Evolutionary conservation across 176 grass and related monocot species (phyloP).

Genomic region (Juncus inflexus): DNA sequence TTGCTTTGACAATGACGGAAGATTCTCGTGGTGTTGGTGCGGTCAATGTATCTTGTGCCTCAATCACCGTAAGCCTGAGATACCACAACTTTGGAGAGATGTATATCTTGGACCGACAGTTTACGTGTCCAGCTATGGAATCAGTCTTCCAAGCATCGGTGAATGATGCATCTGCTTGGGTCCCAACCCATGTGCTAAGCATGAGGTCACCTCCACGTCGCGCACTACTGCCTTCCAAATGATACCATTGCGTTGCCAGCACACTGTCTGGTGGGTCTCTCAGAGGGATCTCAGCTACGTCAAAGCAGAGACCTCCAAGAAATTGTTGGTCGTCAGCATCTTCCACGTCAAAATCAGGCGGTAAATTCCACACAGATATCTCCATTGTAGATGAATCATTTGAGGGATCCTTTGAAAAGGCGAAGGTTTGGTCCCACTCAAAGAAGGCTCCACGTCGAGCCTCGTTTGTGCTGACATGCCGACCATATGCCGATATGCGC

Average conservation of each 20-base stretch:
- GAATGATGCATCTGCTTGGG: conserved; percentile 90
- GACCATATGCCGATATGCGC: conserved; percentile 54
- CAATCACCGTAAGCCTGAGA: conserved; percentile 68
- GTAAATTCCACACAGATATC: conserved; percentile 84
- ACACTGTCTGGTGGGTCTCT: conserved; percentile 70
- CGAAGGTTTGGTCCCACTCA: conserved; percentile 92
- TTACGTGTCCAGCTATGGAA: conserved; percentile 26
- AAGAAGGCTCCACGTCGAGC: conserved; percentile 63
- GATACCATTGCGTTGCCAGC: conserved; percentile 86
- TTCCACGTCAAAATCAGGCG: conserved; percentile 45
- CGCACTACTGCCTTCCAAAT: conserved; percentile 54
- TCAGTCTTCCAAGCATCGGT: conserved; percentile 84
- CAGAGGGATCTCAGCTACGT: conserved; percentile 61
- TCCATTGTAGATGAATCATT: conserved; percentile 53
- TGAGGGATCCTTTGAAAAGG: conserved; percentile 53
- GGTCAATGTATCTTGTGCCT: conserved; percentile 72
- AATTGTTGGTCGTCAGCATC: conserved; percentile 55
- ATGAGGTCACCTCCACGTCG: conserved; percentile 56
- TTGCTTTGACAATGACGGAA: conserved; percentile 48
- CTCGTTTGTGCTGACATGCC: conserved; percentile 43
- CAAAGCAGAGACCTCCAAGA: conserved; percentile 89
- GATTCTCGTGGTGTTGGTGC: conserved; percentile 47
- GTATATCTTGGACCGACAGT: conserved; percentile 62
- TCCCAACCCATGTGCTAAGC: conserved; percentile 86
- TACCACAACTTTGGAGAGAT: conserved; percentile 84